phyloP scores from a whole-genome alignment of 129 eudicot species.

The Cynara cardunculus region DNA sequence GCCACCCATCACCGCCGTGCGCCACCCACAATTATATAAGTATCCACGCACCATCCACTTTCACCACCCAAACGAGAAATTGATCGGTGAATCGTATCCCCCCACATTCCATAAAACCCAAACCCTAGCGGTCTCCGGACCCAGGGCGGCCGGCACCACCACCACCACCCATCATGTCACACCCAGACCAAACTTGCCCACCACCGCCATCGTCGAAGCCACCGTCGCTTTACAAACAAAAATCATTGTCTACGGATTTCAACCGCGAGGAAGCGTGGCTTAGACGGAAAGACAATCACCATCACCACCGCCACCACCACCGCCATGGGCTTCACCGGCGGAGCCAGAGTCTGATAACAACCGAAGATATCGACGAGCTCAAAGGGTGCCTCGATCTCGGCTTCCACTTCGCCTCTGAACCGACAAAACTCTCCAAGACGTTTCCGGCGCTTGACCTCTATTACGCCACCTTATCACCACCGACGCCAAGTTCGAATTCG shows the following conservation, averaged over 20 bases:
- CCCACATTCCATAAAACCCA: not conserved
- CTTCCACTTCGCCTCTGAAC: constrained; percentile 23
- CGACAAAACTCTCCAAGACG: constrained; percentile 18
- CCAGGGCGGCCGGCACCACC: constrained; percentile 1
- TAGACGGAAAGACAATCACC: constrained; percentile 19
- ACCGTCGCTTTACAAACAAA: constrained; percentile 23
- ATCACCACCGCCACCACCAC: not conserved
- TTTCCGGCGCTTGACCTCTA: constrained; percentile 35
- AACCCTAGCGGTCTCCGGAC: constrained; percentile 24
- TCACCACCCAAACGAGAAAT: constrained; percentile 8
- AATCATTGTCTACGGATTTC: constrained; percentile 23
- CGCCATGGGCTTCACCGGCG: constrained; percentile 19
- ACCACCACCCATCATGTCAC: constrained; percentile 15
- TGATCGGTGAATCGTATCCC: not conserved
- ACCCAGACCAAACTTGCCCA: not conserved
- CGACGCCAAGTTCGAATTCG: constrained; percentile 14
- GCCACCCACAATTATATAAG: constrained; percentile 19
- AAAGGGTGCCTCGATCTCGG: constrained; percentile 35
- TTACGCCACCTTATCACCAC: constrained; percentile 24
- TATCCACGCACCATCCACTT: not conserved
- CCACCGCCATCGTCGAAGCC: constrained; percentile 20
- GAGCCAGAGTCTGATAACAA: constrained; percentile 29
- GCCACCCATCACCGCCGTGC: constrained; percentile 22
- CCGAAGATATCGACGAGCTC: constrained; percentile 29
- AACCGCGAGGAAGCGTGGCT: constrained; percentile 35